Base-by-base conservation (phyloP, 2,329 filamentous ascomycete species). In the Calonectria pseudoturangicola region DNA sequence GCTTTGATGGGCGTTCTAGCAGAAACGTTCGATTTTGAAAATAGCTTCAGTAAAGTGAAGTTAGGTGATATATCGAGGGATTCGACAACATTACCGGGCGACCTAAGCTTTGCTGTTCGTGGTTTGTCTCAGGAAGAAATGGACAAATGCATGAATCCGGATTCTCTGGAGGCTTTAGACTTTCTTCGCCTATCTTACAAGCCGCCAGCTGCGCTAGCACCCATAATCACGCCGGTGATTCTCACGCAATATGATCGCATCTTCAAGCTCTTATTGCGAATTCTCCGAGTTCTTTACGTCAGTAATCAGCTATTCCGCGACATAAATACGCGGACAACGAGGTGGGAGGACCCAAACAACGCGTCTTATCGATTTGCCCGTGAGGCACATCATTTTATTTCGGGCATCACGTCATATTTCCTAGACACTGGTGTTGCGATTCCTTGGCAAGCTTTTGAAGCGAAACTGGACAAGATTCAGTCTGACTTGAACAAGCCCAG, bases 101-200 rank as follows among this genome's bases (percentile, higher is more conserved):
- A 93, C 28, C 84, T 96, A 36, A 94, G 92, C 82, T 98, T 99
- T 81, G 92, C 94, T 0, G 93, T 99, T 28, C 93, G 97, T 45
- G 93, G 96, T 77, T 88, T 98, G 74, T 89, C 92, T 0, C 88
- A 92, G 9, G 92, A 93, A 58, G 95, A 98, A 77, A 94, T 98
- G 60, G 91, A 95, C 66, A 92, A 90, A 74, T 96, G 95, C 83
- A 92, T 97, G 88, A 91, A 98, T 78, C 92, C 95, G 0, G 90
- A 94, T 80, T 93, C 93, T 0, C 89, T 98, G 21, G 92, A 96
- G 81, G 97, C 97, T 0, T 88, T 98, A n/a, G 97, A 98, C 83
- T 98, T 99, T 80, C 87, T 99, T 18, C 92, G 95, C 2, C 86
- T 99, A 9, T 93, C 95, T 56, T 98, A 98, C 84, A 94, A 93